Conservation (phyloP, 306 rosid species). For the Rosa lucieae region DNA sequence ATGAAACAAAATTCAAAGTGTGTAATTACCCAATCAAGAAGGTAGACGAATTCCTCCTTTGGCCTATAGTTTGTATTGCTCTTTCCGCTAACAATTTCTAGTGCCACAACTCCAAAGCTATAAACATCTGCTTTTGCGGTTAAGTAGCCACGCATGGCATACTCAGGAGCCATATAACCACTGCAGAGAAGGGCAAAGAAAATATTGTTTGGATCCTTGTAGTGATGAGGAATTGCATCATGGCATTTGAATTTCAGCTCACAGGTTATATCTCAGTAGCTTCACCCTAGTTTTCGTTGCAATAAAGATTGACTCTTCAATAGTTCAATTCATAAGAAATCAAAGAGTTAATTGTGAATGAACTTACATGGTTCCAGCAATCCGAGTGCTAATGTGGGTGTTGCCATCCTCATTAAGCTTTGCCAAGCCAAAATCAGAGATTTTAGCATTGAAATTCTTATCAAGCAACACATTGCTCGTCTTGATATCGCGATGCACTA, state of each 20-base stretch:
- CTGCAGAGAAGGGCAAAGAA: conserved; percentile 39
- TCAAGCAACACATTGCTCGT: no score
- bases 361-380: no score
- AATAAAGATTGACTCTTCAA: background rate
- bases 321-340: no score
- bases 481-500: no score
- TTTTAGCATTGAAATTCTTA: no score
- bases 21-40: conserved; percentile 86
- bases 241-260: background rate
- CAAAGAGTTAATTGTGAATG: no score
- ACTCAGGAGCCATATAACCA: conserved; percentile 99
- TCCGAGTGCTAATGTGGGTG: no score
- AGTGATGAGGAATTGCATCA: background rate
- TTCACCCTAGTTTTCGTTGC: background rate
- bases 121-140: conserved; percentile 85
- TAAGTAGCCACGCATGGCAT: conserved; percentile 94
- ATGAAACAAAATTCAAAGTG: conserved; percentile 17
- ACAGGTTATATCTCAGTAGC: background rate
- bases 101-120: conserved; percentile 89
- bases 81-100: conserved; percentile 86
- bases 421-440: no score
- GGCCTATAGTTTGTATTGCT: conserved; percentile 93
- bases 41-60: conserved; percentile 79
- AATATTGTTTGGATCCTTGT: background rate
- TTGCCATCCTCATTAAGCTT: no score